Base-by-base conservation (phyloP, 164 flowering plant species). In the Nymphaea colorata region DNA sequence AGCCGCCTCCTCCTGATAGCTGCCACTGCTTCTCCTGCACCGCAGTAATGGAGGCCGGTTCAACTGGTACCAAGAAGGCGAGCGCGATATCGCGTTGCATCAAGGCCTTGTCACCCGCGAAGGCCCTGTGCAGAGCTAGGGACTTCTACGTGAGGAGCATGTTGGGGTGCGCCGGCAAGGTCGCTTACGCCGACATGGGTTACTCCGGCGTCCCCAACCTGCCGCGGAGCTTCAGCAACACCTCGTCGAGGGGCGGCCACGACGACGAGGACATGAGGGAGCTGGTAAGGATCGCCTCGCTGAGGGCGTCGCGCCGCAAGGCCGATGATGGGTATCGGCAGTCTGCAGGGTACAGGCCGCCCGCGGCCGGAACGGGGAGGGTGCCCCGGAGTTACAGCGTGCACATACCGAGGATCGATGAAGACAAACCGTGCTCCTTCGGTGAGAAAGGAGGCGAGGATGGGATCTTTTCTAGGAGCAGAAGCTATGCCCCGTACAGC, bases 321-420 rank as follows among this genome's bases (percentile, higher is more conserved):
- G 36, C 36, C 36, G 1, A 25, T 25, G 36, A 51, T 12, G 43
- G 42, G 68, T 43, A 53, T n/a, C 17, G 1, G 43, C 36, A 2
- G 61, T 16, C 6, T 6, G 6, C 6, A 1, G 5, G 16, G 36
- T 42, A 42, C 59, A 41, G n/a, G 14, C 18, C 44, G 42, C 44
- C 43, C 4, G 67, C 66, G 76, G 2, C 25, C 59, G 66, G 43
- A 64, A 11, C 76, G 43, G 74, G 53, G 64, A 68, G 60, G 11
- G 69, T 80, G 71, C 82, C 80, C 15, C 84, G 87, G 76, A 84
- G 87, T 61, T 57, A 67, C n/a, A 84, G 88, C 47, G 87, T 85
- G 6, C 88, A 77, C 36, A 83, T 90, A 83, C 88, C 84, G 5
- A 80, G 79, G 71, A 90, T 90, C 62, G 94, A 88, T 53, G 97